Evolutionary conservation across 176 grass and related monocot species (phyloP).

Genomic region (Pharus latifolius): DNA sequence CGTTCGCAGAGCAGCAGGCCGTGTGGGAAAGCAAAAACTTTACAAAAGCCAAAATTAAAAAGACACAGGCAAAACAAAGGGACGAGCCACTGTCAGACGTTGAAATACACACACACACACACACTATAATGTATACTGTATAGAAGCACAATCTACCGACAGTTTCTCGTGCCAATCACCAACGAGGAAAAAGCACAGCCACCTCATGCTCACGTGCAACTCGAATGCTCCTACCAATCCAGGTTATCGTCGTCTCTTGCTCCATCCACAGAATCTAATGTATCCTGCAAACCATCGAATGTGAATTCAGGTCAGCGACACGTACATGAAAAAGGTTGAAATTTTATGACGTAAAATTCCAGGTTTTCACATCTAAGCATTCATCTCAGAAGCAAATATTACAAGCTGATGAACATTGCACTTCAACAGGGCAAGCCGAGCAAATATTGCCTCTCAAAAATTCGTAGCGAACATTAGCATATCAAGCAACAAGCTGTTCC

Average conservation of each 20-base stretch:
- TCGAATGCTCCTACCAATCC: not conserved
- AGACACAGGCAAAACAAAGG: not conserved
- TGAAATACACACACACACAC: not conserved
- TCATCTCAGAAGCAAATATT: not conserved
- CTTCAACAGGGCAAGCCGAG: no score
- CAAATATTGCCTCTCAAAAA: not conserved
- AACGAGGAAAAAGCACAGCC: not conserved
- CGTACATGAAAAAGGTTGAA: not conserved
- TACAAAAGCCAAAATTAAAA: no score
- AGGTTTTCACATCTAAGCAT: not conserved
- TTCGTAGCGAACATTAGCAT: not conserved
- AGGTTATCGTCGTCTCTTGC: not conserved
- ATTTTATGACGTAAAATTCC: not conserved
- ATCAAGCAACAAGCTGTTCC: not conserved
- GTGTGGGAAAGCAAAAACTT: constrained; percentile 6
- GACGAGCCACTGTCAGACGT: no score
- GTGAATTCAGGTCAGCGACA: not conserved
- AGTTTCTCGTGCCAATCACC: not conserved
- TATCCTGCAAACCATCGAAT: constrained; percentile 2
- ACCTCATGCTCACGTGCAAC: not conserved
- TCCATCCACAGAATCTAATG: not conserved
- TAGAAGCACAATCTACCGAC: no score
- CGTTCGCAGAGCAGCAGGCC: no score
- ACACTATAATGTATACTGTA: no score
- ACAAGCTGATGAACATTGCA: no score